These are phyloP conservation scores for Leptosphaerulina australis DNA, from an alignment of 2,329 filamentous ascomycete genomes.

Conservation along the genomic window DNA sequence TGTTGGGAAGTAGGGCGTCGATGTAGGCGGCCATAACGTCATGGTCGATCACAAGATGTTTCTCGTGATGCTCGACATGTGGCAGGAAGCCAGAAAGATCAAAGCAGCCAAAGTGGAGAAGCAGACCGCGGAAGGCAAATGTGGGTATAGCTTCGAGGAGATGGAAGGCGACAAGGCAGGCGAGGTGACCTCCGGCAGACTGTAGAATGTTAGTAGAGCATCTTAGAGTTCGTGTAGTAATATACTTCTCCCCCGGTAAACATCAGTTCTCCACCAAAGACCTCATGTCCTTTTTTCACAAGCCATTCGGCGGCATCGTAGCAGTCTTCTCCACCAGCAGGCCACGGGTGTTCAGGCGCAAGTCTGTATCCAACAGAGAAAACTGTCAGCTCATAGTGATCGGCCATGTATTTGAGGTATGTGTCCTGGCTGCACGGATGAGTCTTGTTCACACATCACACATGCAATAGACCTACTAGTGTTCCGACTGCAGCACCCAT, in stretches of 20 bases:
- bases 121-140: conserved; percentile 57
- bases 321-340: conserved; percentile 62
- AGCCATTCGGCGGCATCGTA: conserved; percentile 63
- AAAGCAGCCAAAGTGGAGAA: conserved; percentile 61
- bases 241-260: conserved; percentile 51
- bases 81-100: conserved; percentile 56
- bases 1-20: conserved; percentile 54
- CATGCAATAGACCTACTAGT: conserved; percentile 38
- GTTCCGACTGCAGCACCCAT: conserved; percentile 53
- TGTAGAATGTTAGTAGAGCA: conserved; percentile 18
- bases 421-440: conserved; percentile 51
- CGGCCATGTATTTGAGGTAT: conserved; percentile 58
- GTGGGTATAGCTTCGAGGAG: conserved; percentile 48
- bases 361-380: conserved; percentile 65
- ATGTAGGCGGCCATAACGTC: conserved; percentile 56
- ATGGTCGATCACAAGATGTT: conserved; percentile 53
- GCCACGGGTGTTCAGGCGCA: conserved; percentile 65
- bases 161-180: conserved; percentile 55
- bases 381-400: conserved; percentile 56
- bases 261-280: conserved; percentile 52
- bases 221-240: fast-evolving
- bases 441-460: not conserved
- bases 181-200: conserved; percentile 60
- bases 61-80: conserved; percentile 47
- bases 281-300: conserved; percentile 53